Conservation (phyloP, 2,329 filamentous ascomycete genomes). For the Talaromyces amestolkiae region DNA sequence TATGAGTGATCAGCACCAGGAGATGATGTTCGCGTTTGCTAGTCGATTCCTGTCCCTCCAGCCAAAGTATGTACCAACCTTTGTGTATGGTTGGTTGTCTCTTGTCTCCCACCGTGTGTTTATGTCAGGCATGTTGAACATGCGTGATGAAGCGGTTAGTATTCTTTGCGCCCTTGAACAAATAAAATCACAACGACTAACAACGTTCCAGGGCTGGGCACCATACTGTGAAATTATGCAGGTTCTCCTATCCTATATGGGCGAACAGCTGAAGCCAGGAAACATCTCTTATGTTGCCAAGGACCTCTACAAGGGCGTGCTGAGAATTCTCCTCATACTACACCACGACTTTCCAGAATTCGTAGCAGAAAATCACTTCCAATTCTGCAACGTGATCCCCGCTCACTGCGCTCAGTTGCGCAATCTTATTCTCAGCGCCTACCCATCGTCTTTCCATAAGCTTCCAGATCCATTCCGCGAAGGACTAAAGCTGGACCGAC, state of each 20-base stretch:
- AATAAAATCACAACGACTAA: slow-evolving; percentile 12
- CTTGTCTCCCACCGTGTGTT: slow-evolving; percentile 83
- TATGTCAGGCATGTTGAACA: slow-evolving; percentile 71
- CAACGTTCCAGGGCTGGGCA: slow-evolving; percentile 62
- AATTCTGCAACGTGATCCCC: slow-evolving; percentile 77
- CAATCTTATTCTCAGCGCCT: slow-evolving; percentile 82
- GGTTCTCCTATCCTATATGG: slow-evolving; percentile 69
- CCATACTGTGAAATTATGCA: slow-evolving; percentile 71
- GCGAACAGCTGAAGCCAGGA: slow-evolving; percentile 73
- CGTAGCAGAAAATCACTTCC: slow-evolving; percentile 79
- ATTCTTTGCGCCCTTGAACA: neutral
- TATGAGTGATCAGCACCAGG: slow-evolving; percentile 60
- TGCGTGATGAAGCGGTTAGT: slow-evolving; percentile 56
- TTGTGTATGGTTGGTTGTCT: slow-evolving; percentile 79
- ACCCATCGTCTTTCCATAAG: slow-evolving; percentile 66
- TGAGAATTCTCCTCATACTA: slow-evolving; percentile 79
- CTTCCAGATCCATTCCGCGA: slow-evolving; percentile 70
- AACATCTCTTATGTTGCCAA: slow-evolving; percentile 68
- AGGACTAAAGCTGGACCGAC: slow-evolving; percentile 71
- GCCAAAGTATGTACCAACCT: slow-evolving; percentile 74
- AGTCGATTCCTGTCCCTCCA: slow-evolving; percentile 70
- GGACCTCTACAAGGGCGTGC: slow-evolving; percentile 77
- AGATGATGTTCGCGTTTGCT: slow-evolving; percentile 70
- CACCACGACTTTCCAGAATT: slow-evolving; percentile 96
- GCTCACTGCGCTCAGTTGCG: slow-evolving; percentile 81